Conservation (phyloP, 2,329 filamentous ascomycete genomes). For the Calonectria leucothoes region DNA sequence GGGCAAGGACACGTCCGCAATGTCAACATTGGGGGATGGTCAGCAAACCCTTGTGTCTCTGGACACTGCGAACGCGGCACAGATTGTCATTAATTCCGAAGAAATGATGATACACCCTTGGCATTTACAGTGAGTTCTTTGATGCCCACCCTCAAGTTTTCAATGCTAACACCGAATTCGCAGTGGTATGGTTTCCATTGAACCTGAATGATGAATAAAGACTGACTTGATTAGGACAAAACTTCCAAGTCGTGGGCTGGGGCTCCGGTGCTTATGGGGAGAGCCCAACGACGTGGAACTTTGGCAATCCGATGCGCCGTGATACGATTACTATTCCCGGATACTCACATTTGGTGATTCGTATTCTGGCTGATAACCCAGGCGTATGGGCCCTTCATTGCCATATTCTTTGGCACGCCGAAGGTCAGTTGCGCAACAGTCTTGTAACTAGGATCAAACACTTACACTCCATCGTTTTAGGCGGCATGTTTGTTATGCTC, state of each 20-base stretch:
- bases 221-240: constrained; percentile 50
- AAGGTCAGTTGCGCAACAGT: constrained; percentile 33
- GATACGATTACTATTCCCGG: constrained; percentile 57
- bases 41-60: constrained; percentile 29
- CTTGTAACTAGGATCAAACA: not conserved
- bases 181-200: not conserved
- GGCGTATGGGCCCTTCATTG: constrained; percentile 66
- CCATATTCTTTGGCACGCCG: constrained; percentile 64
- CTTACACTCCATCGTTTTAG: not conserved
- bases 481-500: not conserved
- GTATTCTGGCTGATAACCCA: constrained; percentile 62
- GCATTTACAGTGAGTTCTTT: constrained; percentile 32
- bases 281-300: constrained; percentile 13
- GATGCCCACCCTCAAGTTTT: too few relatives aligned
- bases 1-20: not conserved
- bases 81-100: constrained; percentile 38
- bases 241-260: constrained; percentile 55
- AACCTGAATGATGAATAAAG: too few relatives aligned
- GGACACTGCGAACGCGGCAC: constrained; percentile 29
- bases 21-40: constrained; percentile 18
- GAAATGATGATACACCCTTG: constrained; percentile 38
- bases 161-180: not conserved
- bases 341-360: constrained; percentile 59
- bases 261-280: constrained; percentile 31
- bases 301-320: constrained; percentile 35